A percentile compares a stretch with the other conserved stretches of the same genome.
Evolutionary conservation across 257 asterid species (phyloP).

Genomic region (Ocimum tenuiflorum): DNA sequence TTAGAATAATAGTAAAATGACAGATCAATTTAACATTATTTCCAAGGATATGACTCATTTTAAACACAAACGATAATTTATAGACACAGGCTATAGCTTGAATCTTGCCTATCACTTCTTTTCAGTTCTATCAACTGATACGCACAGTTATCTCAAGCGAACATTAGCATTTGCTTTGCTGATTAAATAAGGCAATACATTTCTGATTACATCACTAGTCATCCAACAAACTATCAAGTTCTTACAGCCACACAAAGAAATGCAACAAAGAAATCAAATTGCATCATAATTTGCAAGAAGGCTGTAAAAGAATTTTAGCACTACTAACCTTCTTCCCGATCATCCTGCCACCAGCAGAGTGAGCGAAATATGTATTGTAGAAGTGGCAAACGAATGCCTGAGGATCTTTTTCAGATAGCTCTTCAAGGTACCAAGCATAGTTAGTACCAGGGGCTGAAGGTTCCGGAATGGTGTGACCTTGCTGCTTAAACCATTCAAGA

Average conservation of each 20-base stretch:
- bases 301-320: background rate
- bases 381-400: conserved; percentile 91
- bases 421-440: conserved; percentile 61
- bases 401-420: conserved; percentile 67
- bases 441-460: conserved; percentile 71
- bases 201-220: too few species aligned
- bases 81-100: background rate
- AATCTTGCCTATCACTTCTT: background rate
- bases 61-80: background rate
- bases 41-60: background rate
- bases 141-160: background rate
- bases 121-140: background rate
- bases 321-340: conserved; percentile 73
- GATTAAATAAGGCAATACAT: background rate
- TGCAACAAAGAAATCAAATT: too few species aligned
- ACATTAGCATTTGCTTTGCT: background rate
- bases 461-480: conserved; percentile 70
- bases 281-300: background rate
- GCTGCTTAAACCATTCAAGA: conserved; percentile 80
- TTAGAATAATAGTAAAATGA: background rate
- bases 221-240: too few species aligned
- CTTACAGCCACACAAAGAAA: too few species aligned
- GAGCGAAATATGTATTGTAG: conserved; percentile 90
- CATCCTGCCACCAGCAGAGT: conserved; percentile 98
- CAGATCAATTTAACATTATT: background rate